Evolutionary conservation across 1,139 yeast species (phyloP).

Genomic region (Keqinozyma sinolaborantium): DNA sequence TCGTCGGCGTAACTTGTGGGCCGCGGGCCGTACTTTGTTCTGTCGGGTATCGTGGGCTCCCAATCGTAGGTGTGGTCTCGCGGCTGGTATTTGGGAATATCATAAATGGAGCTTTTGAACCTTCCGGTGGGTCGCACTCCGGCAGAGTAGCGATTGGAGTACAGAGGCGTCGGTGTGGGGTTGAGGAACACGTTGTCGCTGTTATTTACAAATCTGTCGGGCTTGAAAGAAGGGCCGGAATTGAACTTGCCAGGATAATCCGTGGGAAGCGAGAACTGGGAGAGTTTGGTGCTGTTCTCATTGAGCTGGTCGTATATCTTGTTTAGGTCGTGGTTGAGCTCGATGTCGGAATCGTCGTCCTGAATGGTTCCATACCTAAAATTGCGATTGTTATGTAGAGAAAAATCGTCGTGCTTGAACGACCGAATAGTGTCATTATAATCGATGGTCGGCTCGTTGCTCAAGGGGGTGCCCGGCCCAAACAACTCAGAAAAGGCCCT

Average conservation of each 20-base stretch:
- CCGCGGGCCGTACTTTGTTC: too few species aligned
- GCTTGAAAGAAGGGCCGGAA: not conserved
- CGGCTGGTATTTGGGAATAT: not conserved
- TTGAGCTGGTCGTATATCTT: constrained; percentile 10
- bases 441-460: constrained; percentile 38
- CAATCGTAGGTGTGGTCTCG: not conserved
- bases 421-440: constrained; percentile 26
- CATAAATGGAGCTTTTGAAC: not conserved
- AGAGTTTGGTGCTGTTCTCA: constrained; percentile 7
- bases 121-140: too few species aligned
- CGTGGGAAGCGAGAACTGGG: constrained; percentile 10
- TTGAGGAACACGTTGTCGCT: not conserved
- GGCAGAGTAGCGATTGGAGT: not conserved
- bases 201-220: not conserved
- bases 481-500: constrained; percentile 9
- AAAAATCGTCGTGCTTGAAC: constrained; percentile 3
- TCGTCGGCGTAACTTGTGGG: not conserved
- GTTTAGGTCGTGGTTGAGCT: constrained; percentile 15
- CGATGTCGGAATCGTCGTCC: constrained; percentile 23
- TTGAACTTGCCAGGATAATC: not conserved
- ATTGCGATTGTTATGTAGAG: constrained; percentile 1
- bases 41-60: not conserved
- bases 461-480: constrained; percentile 18
- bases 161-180: not conserved
- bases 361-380: not conserved